These are phyloP conservation scores for Aspergillus brunneoviolaceus DNA, from an alignment of 2,329 filamentous ascomycete genomes.

Conservation along the genomic window DNA sequence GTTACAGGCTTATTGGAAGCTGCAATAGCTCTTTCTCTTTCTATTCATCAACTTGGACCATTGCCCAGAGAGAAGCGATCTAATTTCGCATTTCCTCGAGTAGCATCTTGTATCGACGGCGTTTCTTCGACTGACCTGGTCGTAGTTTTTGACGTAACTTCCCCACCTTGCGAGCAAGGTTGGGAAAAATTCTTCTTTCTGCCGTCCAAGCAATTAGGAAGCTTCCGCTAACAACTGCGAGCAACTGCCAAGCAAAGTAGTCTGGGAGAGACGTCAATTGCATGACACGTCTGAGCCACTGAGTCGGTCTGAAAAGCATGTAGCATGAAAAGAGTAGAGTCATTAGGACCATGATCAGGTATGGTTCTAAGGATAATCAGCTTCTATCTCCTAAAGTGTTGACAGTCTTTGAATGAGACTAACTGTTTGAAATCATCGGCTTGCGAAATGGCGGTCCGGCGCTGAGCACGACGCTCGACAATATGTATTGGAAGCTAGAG, in stretches of 20 bases:
- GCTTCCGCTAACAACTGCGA: conserved; percentile 68
- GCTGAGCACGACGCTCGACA: conserved; percentile 83
- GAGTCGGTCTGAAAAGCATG: conserved; percentile 74
- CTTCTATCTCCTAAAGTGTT: neutral
- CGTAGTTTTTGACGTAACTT: conserved; percentile 56
- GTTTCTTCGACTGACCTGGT: conserved; percentile 65
- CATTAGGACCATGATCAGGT: conserved; percentile 71
- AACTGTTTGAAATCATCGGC: conserved; percentile 74
- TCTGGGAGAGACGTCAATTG: conserved; percentile 75
- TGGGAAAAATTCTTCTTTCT: conserved; percentile 70
- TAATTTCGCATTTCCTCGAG: conserved; percentile 60
- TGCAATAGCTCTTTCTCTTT: neutral
- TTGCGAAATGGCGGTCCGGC: conserved; percentile 90
- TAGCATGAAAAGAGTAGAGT: conserved; percentile 69
- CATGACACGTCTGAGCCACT: conserved; percentile 73
- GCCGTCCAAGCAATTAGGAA: conserved; percentile 68
- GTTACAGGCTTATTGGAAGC: neutral
- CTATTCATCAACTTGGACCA: neutral
- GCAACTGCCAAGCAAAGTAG: conserved; percentile 70
- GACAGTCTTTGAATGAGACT: conserved; percentile 34
- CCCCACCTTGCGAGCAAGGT: conserved; percentile 67
- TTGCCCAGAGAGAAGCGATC: neutral
- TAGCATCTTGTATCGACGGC: conserved; percentile 86
- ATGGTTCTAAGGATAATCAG: conserved; percentile 62
- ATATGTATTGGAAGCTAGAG: conserved; percentile 92